phyloP scores from a whole-genome alignment of 176 grass and related monocot genomes.

The Rhynchospora tenuis region DNA sequence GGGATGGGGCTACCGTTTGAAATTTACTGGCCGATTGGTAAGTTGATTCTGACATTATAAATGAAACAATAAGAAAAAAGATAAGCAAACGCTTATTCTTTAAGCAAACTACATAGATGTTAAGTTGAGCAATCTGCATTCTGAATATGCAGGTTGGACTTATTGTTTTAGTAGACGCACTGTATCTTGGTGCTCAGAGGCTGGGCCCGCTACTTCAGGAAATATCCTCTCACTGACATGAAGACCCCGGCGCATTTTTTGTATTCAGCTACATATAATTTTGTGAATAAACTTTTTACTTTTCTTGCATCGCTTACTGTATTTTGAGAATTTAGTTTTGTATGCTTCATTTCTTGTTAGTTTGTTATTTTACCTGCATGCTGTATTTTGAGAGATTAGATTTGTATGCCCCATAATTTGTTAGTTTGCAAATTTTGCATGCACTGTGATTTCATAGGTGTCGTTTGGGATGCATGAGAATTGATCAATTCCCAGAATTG shows the following conservation, averaged over 20 bases:
- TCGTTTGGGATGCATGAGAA: too few relatives aligned
- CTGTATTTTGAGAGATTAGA: background rate
- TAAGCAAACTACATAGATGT: background rate
- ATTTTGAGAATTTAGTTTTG: background rate
- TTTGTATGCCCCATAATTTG: background rate
- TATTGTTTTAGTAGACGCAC: constrained; percentile 61
- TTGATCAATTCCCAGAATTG: too few relatives aligned
- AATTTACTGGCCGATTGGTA: constrained; percentile 94
- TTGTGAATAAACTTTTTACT: background rate
- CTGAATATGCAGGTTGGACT: constrained; percentile 52
- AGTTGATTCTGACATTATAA: background rate
- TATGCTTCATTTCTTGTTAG: background rate
- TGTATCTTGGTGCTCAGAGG: constrained; percentile 70
- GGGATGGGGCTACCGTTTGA: constrained; percentile 62
- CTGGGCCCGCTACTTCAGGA: constrained; percentile 76
- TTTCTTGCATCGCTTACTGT: background rate
- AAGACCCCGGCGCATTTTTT: background rate
- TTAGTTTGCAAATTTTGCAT: background rate
- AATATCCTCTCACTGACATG: constrained; percentile 36
- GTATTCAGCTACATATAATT: background rate
- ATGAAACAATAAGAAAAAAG: background rate
- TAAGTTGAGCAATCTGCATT: background rate
- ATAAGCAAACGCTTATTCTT: background rate
- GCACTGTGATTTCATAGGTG: background rate
- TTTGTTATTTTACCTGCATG: background rate